Conservation (phyloP, 1,284 basidiomycete genomes). For the Tilletia setariae region DNA sequence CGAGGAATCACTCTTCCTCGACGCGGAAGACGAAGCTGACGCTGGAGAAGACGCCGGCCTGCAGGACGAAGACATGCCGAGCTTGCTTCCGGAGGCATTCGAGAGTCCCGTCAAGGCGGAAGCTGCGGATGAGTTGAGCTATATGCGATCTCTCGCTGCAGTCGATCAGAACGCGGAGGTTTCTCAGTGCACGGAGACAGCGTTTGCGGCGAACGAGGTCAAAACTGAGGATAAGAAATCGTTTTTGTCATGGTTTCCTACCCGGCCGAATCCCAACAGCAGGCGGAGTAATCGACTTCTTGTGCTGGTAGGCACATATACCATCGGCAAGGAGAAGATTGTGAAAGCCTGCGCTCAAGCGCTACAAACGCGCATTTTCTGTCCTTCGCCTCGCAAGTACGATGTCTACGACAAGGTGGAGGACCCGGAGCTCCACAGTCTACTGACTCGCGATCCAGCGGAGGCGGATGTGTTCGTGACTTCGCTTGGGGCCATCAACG, state of each 20-base stretch:
- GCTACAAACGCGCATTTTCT: constrained; percentile 81
- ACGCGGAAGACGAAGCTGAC: constrained; percentile 1
- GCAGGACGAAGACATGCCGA: no score
- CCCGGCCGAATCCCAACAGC: background rate
- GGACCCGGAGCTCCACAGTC: constrained; percentile 73
- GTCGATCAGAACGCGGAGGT: background rate
- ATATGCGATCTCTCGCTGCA: background rate
- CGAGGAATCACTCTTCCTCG: background rate
- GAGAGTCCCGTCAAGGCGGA: constrained; percentile 11
- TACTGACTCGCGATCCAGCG: constrained; percentile 73
- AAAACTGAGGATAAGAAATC: background rate
- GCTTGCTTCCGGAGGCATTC: no score
- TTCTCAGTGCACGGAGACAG: no score
- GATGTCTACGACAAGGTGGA: constrained; percentile 61
- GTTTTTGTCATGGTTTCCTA: constrained; percentile 2
- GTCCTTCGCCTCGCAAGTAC: constrained; percentile 63
- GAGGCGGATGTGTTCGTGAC: constrained; percentile 81
- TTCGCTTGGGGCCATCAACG: constrained; percentile 72
- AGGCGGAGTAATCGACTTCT: constrained; percentile 55
- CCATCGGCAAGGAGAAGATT: constrained; percentile 93
- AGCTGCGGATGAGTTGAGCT: background rate
- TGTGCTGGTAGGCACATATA: constrained; percentile 92
- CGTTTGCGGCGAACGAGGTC: background rate
- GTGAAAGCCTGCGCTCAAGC: constrained; percentile 87
- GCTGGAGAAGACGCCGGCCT: no score